Evolutionary conservation across 805 yeast species (phyloP), one percentile per base, ranked within the genome.

Genomic region (Ogataea zsoltii): DNA sequence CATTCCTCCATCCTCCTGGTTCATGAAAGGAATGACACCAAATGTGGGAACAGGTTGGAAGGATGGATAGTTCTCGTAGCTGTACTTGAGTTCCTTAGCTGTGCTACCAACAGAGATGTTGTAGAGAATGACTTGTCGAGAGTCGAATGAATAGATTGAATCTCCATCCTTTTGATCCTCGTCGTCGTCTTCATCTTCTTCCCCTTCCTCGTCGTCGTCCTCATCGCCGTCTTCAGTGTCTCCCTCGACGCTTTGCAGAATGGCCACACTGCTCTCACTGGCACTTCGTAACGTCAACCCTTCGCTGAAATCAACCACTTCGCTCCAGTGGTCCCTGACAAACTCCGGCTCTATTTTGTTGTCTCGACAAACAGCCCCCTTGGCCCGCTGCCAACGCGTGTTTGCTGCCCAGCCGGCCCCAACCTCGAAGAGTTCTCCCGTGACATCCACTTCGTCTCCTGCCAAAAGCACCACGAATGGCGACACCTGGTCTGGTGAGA

Each of bases 381-480:
- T 82, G 44, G 96, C 84, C 65, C 97, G 81, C 71, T 92, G 96
- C 92, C 94, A 91, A 73, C 97, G 80, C 33, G 97, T 91, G 67
- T 81, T 80, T 60, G 96, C 97, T 57, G 88, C 75, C 97, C 97
- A 92, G 34, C 97, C 98, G 48, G 94, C 96, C 56, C 98, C 99
- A 55, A 83, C 85, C 74, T 92, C 99, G 65, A 83, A 92, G 50
- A 86, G 69, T 65, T 85, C 85, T 46, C 97, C 98, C 38, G 83
- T 80, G 26, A 79, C 79, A 35, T 76, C 74, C 18, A 84, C 77
- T 58, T 78, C 77, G 39, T 87, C 91, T 46, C 90, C 79, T n/a
- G 88, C 76, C 51, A 91, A 76, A 57, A 85, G 75, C 14, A 89
- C 88, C 54, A 89, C 80, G 51, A 91, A 74, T 46, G 99, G 99